These are phyloP conservation scores for Stagonosporopsis cucurbitacearum DNA, from an alignment of 2,329 filamentous ascomycete genomes.

Conservation along the genomic window DNA sequence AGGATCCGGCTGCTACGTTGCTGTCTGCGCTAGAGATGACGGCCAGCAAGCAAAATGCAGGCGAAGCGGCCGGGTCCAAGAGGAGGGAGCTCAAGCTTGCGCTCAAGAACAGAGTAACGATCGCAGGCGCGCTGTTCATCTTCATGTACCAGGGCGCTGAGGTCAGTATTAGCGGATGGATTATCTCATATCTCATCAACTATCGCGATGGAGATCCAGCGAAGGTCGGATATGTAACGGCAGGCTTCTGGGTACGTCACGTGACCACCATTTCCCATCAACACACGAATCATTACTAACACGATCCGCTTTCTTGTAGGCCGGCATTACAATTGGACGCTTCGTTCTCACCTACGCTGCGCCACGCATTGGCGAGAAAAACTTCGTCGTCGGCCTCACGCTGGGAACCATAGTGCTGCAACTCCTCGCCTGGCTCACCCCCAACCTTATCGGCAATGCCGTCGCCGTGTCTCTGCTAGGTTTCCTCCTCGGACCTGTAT, in stretches of 20 bases:
- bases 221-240: constrained; percentile 79
- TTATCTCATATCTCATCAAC: constrained; percentile 82
- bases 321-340: constrained; percentile 76
- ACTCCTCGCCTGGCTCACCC: constrained; percentile 78
- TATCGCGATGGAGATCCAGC: constrained; percentile 72
- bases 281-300: not conserved
- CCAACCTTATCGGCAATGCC: constrained; percentile 66
- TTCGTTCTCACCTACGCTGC: constrained; percentile 73
- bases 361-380: constrained; percentile 72
- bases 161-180: constrained; percentile 84
- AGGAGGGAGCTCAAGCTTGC: constrained; percentile 59
- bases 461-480: constrained; percentile 67
- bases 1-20: constrained; percentile 59
- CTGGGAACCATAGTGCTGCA: constrained; percentile 70
- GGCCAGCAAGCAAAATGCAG: constrained; percentile 49
- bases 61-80: constrained; percentile 50
- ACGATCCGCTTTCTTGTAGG: constrained; percentile 61
- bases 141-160: constrained; percentile 87
- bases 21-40: constrained; percentile 54
- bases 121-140: constrained; percentile 80
- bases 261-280: not conserved
- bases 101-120: constrained; percentile 63
- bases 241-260: constrained; percentile 63
- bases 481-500: constrained; percentile 77
- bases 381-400: constrained; percentile 69